phyloP scores from a whole-genome alignment of 768 basidiomycete genomes.

The Boletus vinaceobasis region DNA sequence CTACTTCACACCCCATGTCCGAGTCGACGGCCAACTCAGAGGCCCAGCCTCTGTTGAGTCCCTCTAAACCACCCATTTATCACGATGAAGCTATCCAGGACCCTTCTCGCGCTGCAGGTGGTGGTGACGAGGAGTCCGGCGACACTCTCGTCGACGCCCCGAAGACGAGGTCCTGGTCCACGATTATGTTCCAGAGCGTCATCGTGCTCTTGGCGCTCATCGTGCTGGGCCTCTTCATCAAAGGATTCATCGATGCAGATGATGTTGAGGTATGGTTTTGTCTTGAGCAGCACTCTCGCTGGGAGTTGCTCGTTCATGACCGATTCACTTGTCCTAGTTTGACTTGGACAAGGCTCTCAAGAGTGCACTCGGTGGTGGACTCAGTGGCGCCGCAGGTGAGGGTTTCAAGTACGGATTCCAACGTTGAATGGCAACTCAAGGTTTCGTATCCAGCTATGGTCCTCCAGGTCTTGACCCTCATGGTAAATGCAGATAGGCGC shows the following conservation, averaged over 20 bases:
- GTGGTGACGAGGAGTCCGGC: slow-evolving; percentile 20
- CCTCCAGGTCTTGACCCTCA: slow-evolving; percentile 84
- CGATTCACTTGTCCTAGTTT: slow-evolving; percentile 49
- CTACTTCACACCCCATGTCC: slow-evolving; percentile 20
- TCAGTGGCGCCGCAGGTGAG: slow-evolving; percentile 82
- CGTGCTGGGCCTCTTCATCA: slow-evolving; percentile 53
- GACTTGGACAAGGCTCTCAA: slow-evolving; percentile 75
- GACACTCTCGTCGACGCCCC: neutral
- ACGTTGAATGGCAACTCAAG: slow-evolving; percentile 1
- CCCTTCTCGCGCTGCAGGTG: neutral
- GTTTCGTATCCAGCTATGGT: slow-evolving; percentile 68
- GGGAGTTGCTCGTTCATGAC: slow-evolving; percentile 41
- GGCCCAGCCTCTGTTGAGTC: slow-evolving; percentile 23
- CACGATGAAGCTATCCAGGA: slow-evolving; percentile 2
- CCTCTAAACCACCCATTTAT: slow-evolving; percentile 17
- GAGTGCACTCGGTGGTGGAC: slow-evolving; percentile 83
- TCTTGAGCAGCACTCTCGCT: slow-evolving; percentile 32
- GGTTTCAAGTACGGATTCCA: neutral
- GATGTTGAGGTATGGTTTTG: slow-evolving; percentile 55
- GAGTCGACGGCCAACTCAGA: slow-evolving; percentile 9
- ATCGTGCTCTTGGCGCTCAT: slow-evolving; percentile 37
- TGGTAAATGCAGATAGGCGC: slow-evolving; percentile 39
- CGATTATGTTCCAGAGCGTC: slow-evolving; percentile 28
- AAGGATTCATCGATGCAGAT: slow-evolving; percentile 65
- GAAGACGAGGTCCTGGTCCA: slow-evolving; percentile 13